phyloP scores from a whole-genome alignment of 306 rosid species.

The Alnus rubra region DNA sequence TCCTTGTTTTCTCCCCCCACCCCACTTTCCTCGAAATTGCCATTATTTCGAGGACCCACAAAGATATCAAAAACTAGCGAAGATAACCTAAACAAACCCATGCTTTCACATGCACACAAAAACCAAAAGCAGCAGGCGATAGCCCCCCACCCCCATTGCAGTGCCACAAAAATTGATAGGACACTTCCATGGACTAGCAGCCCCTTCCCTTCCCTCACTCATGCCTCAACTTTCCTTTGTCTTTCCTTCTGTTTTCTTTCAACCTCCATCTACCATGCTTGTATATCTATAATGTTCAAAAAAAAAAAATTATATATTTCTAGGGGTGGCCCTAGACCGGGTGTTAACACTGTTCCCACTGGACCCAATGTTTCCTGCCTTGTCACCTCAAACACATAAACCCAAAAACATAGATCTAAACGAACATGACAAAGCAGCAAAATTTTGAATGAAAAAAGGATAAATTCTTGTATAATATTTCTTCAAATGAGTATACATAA shows the following conservation, averaged over 20 bases:
- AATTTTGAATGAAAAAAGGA: conserved; percentile 5
- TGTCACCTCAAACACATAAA: conserved; percentile 42
- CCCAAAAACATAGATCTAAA: conserved; percentile 33
- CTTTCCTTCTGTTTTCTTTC: conserved; percentile 30
- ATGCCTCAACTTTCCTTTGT: conserved; percentile 36
- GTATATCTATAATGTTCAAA: not conserved
- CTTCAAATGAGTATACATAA: not conserved
- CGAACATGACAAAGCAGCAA: conserved; percentile 12
- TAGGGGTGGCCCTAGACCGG: conserved; percentile 29
- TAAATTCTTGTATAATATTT: not conserved
- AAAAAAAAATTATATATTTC: not conserved
- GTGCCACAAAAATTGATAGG: conserved; percentile 45
- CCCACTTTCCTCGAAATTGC: not conserved
- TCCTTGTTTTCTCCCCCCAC: not conserved
- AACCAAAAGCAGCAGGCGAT: conserved; percentile 20
- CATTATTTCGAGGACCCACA: not conserved
- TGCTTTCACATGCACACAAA: conserved; percentile 59
- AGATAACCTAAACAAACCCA: not conserved
- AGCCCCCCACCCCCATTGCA: conserved; percentile 13
- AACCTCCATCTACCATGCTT: not conserved
- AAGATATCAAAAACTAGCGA: not conserved
- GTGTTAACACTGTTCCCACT: conserved; percentile 32
- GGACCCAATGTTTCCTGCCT: conserved; percentile 39
- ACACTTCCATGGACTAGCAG: conserved; percentile 44
- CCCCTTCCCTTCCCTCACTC: conserved; percentile 29